Percentiles rank a stretch among this genome's conserved stretches.
Evolutionary conservation across 139 green algal species (phyloP).

Genomic region (Diplosphaera chodatii): DNA sequence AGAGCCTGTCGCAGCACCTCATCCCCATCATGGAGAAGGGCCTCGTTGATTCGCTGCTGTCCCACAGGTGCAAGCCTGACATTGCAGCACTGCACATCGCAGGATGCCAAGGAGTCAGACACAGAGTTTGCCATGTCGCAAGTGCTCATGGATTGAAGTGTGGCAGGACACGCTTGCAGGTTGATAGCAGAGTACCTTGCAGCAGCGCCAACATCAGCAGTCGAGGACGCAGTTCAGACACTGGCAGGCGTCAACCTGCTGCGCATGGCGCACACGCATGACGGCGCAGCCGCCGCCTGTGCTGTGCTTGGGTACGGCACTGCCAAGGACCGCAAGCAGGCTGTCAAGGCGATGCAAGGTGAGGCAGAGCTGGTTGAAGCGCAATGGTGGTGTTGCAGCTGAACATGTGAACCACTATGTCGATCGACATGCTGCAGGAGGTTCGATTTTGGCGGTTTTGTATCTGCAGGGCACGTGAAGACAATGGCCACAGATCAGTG

Average conservation of each 20-base stretch:
- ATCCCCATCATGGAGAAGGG: constrained; percentile 82
- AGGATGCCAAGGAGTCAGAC: no score
- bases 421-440: no score
- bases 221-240: constrained; percentile 68
- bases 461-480: constrained; percentile 55
- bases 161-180: no score
- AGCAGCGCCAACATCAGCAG: constrained; percentile 37
- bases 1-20: constrained; percentile 44
- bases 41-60: constrained; percentile 68
- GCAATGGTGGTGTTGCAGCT: constrained; percentile 2
- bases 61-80: constrained; percentile 77
- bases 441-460: no score
- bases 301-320: constrained; percentile 66
- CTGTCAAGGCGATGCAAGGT: constrained; percentile 74
- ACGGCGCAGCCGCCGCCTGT: constrained; percentile 63
- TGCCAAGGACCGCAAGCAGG: constrained; percentile 71
- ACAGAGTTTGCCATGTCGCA: no score
- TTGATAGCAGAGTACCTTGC: constrained; percentile 79
- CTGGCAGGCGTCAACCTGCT: constrained; percentile 63
- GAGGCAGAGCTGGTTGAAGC: no score
- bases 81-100: no score
- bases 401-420: no score
- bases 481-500: constrained; percentile 74
- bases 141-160: no score
- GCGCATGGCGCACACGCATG: constrained; percentile 86